These are phyloP conservation scores for Chalaropsis thielavioides DNA, from an alignment of 2,329 filamentous ascomycete genomes.

Conservation along the genomic window DNA sequence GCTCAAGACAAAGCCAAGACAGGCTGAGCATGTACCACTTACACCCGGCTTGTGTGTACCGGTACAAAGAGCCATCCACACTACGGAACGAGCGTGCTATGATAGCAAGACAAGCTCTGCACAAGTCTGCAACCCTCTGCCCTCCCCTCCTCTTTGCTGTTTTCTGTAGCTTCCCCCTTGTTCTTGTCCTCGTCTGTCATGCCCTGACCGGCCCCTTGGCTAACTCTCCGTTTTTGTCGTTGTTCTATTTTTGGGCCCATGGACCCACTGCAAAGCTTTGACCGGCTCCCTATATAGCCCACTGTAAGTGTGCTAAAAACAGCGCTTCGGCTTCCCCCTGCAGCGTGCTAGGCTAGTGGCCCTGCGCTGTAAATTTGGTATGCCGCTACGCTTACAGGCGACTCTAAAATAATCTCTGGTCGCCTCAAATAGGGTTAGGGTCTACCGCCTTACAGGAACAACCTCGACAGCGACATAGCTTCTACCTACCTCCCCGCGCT, in stretches of 20 bases:
- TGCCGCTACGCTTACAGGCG: background rate
- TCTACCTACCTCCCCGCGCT: too few relatives aligned
- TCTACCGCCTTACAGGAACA: too few relatives aligned
- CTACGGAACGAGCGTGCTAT: background rate
- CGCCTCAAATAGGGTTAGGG: too few relatives aligned
- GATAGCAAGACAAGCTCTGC: background rate
- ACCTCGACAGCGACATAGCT: too few relatives aligned
- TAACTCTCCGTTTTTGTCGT: background rate
- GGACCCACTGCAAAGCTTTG: background rate
- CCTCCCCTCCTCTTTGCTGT: background rate
- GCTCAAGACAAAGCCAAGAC: too few relatives aligned
- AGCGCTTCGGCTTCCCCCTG: background rate
- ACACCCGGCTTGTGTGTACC: too few relatives aligned
- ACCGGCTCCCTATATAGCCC: background rate
- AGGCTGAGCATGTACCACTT: too few relatives aligned
- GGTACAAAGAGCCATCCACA: background rate
- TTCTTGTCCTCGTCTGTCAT: background rate
- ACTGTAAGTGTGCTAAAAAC: constrained; percentile 1
- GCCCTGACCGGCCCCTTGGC: background rate
- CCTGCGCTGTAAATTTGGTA: background rate
- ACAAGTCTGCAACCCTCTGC: background rate
- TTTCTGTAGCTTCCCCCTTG: background rate
- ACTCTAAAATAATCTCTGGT: too few relatives aligned
- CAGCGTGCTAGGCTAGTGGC: background rate
- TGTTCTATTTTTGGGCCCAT: background rate